These are phyloP conservation scores for Escallonia herrerae DNA, from an alignment of 129 eudicot species.

Conservation along the genomic window DNA sequence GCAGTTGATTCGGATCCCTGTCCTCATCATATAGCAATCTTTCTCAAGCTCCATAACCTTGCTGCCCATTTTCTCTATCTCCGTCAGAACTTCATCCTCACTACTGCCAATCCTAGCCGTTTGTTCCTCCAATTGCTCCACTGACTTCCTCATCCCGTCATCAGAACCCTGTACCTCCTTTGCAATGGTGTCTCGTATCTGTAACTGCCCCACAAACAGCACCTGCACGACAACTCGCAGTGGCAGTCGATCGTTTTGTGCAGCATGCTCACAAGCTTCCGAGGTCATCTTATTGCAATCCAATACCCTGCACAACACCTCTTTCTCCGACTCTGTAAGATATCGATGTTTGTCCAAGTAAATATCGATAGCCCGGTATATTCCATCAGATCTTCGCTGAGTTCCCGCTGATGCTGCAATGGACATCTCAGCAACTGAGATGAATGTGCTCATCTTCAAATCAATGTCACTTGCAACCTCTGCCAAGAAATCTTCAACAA, in stretches of 20 bases:
- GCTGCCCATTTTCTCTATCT: constrained; percentile 49
- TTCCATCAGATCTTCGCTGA: constrained; percentile 34
- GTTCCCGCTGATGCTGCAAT: constrained; percentile 34
- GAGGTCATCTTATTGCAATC: constrained; percentile 57
- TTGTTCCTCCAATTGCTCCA: constrained; percentile 4
- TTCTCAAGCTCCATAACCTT: constrained; percentile 55
- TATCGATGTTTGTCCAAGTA: constrained; percentile 53
- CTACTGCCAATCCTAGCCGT: not conserved
- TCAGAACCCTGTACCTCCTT: constrained; percentile 28
- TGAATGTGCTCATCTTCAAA: constrained; percentile 33
- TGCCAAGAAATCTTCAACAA: constrained; percentile 45
- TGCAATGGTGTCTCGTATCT: constrained; percentile 31
- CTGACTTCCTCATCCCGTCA: constrained; percentile 12
- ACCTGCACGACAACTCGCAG: constrained; percentile 51
- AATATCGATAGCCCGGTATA: constrained; percentile 55
- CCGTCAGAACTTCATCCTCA: constrained; percentile 27
- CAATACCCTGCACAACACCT: constrained; percentile 47
- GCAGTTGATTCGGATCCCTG: constrained; percentile 34
- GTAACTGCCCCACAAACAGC: constrained; percentile 50
- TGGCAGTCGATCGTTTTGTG: constrained; percentile 47
- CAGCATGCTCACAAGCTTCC: constrained; percentile 61
- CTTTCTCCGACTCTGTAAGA: constrained; percentile 52
- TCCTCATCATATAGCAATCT: constrained; percentile 40
- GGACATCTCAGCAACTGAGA: constrained; percentile 43
- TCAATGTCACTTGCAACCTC: constrained; percentile 53